These are phyloP conservation scores for Pseudoneurospora amorphoporcata DNA, from an alignment of 495 filamentous ascomycete genomes.

Conservation along the genomic window DNA sequence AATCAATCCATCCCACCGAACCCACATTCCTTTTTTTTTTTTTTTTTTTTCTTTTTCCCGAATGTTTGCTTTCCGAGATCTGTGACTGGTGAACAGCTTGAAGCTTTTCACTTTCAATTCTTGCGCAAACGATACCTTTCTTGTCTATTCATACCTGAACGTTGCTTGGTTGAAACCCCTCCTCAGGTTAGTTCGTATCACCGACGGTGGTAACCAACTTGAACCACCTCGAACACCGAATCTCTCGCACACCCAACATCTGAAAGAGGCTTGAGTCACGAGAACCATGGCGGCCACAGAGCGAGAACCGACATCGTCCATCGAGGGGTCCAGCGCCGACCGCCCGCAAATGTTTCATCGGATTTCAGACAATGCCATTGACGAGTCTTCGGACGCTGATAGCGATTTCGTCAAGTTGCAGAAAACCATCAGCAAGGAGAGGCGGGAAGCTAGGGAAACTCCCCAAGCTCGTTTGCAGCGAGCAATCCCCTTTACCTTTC, in stretches of 20 bases:
- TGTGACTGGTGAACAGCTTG: neutral
- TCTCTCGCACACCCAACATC: neutral
- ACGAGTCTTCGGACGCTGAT: slow-evolving; percentile 27
- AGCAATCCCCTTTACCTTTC: slow-evolving; percentile 23
- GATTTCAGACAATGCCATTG: slow-evolving; percentile 16
- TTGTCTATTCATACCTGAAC: neutral
- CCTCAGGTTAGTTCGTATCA: neutral
- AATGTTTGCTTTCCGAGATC: neutral
- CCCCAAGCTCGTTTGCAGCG: slow-evolving; percentile 15
- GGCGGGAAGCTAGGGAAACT: slow-evolving; percentile 20
- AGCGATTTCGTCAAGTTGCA: slow-evolving; percentile 22
- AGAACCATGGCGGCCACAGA: neutral
- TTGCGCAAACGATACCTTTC: neutral
- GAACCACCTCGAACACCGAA: neutral
- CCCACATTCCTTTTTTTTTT: neutral
- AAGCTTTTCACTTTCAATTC: neutral
- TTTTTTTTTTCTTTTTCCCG: neutral
- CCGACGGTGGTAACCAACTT: neutral
- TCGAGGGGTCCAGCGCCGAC: neutral
- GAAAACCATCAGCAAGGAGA: slow-evolving; percentile 19
- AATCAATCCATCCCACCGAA: neutral
- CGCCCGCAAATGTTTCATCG: neutral
- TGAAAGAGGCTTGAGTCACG: neutral
- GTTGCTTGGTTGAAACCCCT: neutral
- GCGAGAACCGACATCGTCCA: neutral